These are phyloP conservation scores for Fusarium napiforme DNA, from an alignment of 2,329 filamentous ascomycete genomes.

Conservation along the genomic window DNA sequence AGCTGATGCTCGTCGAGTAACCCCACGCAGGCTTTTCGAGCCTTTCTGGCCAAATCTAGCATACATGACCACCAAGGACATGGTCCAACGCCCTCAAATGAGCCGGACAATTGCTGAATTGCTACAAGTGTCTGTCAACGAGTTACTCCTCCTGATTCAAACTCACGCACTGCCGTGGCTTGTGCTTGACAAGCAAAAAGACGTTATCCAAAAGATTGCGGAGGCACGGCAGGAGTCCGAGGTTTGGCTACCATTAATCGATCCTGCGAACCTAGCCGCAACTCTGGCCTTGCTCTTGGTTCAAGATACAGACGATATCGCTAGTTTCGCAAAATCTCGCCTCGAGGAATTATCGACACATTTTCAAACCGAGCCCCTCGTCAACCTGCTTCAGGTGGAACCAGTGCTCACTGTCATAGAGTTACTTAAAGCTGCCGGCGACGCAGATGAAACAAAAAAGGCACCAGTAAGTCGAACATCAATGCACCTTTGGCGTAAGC, in stretches of 20 bases:
- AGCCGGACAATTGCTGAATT: constrained; percentile 83
- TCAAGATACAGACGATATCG: constrained; percentile 67
- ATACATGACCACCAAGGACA: constrained; percentile 83
- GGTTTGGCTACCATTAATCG: constrained; percentile 64
- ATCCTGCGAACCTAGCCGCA: constrained; percentile 65
- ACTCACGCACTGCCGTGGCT: constrained; percentile 86
- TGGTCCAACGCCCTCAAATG: constrained; percentile 83
- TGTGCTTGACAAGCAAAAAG: constrained; percentile 79
- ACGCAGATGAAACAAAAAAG: constrained; percentile 68
- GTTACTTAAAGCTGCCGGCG: constrained; percentile 81
- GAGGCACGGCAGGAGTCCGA: constrained; percentile 78
- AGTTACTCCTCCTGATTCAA: constrained; percentile 81
- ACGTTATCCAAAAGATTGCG: constrained; percentile 84
- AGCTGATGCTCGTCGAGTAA: constrained; percentile 71
- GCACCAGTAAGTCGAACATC: constrained; percentile 61
- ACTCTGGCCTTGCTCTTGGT: constrained; percentile 69
- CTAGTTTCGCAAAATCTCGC: constrained; percentile 74
- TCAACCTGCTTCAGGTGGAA: constrained; percentile 77
- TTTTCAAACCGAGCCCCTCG: constrained; percentile 74
- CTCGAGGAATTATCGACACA: constrained; percentile 75
- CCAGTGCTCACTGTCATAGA: constrained; percentile 82
- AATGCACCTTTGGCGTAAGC: constrained; percentile 3
- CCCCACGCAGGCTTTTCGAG: constrained; percentile 76
- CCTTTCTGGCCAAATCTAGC: constrained; percentile 92
- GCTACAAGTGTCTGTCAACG: constrained; percentile 77